These are phyloP conservation scores for Ensete ventricosum DNA, from an alignment of 176 grass and related monocot genomes.

Conservation along the genomic window DNA sequence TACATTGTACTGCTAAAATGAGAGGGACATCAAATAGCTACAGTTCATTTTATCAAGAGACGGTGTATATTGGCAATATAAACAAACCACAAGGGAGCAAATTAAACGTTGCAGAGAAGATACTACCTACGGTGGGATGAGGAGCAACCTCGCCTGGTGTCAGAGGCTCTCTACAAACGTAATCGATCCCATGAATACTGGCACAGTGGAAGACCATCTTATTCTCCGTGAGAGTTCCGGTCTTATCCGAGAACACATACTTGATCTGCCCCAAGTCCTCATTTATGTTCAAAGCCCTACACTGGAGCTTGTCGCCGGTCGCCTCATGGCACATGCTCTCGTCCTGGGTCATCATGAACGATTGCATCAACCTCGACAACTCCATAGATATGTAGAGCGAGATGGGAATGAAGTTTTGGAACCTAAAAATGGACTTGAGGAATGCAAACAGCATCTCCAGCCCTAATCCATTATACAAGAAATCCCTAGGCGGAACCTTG, in stretches of 20 bases:
- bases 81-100: too few relatives aligned
- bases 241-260: constrained; percentile 87
- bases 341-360: constrained; percentile 64
- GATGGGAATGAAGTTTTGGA: constrained; percentile 89
- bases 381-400: constrained; percentile 98
- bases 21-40: background rate
- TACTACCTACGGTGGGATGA: too few relatives aligned
- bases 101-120: too few relatives aligned
- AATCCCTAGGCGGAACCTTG: constrained; percentile 23
- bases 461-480: constrained; percentile 63
- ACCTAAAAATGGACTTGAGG: constrained; percentile 67
- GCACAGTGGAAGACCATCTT: constrained; percentile 78
- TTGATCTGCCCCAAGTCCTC: constrained; percentile 86
- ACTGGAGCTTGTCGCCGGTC: constrained; percentile 51
- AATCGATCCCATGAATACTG: constrained; percentile 55
- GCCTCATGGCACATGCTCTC: constrained; percentile 46
- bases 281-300: constrained; percentile 88
- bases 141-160: too few relatives aligned
- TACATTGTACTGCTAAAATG: too few relatives aligned
- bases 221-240: constrained; percentile 82
- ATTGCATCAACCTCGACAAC: constrained; percentile 56
- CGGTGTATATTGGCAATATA: too few relatives aligned
- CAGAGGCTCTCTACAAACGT: constrained; percentile 16
- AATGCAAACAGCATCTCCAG: constrained; percentile 69
- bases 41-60: background rate